Base-by-base conservation (phyloP, 306 rosid species). In the Adenanthera pavonina region DNA sequence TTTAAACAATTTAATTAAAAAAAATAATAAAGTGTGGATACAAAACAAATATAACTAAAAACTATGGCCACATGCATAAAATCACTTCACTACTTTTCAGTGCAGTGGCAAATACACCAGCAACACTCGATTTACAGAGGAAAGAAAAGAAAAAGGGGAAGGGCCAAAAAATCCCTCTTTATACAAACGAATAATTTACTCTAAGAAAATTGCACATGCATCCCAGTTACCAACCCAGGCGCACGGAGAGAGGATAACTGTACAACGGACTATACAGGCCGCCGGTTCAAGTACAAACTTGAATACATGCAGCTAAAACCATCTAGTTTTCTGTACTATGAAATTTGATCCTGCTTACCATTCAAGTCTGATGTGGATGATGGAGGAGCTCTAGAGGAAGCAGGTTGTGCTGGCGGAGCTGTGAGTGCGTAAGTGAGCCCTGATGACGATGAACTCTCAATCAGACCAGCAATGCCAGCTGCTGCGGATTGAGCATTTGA, bases 401-500 rank as follows among this genome's bases (percentile, higher is more conserved):
- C 43, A 68, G 89, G 76, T 71, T 87, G 97, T 14, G 88, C 79
- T 2, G 99, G 90, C 60, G 98, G 94, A 72, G 98, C 98, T 52
- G 99, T 61, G 52, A 95, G 95, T 70, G 98, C 93, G 52, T 93
- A 84, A 11, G 97, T 88, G 80, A 95, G 91, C 77, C 97, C 85
- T 6, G 99, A 95, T 1, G 99, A 95, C 0, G 99, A 91, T 77
- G 99, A 92, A 76, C 84, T 95, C 84, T 95, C 99, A 2, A 95
- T 93, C 73, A 95, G 87, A 80, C 99, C 99, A 61, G 99, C 99
- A 69, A 95, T 92, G 72, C 99, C 99, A 16, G 99, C 99, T 6
- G 97, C 97, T 51, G 99, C 99, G 19, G 98, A 95, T 84, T 93
- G 99, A 79, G 99, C 99, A 78, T 93, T 95, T 69, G 99, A 95